phyloP scores from a whole-genome alignment of 139 green algal species.

The Eudorina sp. region DNA sequence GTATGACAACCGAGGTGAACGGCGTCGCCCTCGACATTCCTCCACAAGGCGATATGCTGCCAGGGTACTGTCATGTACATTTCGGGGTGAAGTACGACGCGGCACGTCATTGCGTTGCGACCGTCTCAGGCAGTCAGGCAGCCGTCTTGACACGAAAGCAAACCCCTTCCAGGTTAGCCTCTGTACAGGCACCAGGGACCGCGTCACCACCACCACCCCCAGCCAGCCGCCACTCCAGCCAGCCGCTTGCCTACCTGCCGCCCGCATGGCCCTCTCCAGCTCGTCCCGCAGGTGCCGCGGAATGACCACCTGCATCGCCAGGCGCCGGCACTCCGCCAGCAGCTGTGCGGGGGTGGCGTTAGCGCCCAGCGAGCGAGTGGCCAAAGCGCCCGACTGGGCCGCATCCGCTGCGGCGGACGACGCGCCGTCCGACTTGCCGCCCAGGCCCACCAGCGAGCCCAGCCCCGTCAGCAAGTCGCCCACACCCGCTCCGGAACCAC shows the following conservation, averaged over 20 bases:
- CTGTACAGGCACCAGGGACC: no score
- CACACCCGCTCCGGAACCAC: background rate
- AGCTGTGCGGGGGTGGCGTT: conserved; percentile 46
- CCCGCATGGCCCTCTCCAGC: conserved; percentile 78
- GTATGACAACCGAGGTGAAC: no score
- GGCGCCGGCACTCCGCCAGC: conserved; percentile 67
- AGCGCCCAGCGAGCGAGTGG: no score
- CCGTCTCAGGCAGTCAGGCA: no score
- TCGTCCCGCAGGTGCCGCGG: conserved; percentile 73
- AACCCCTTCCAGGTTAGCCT: no score
- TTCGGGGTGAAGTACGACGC: no score
- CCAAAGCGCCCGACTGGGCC: background rate
- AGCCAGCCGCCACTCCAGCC: background rate
- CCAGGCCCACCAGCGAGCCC: conserved; percentile 13
- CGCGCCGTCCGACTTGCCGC: conserved; percentile 15
- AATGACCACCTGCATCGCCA: conserved; percentile 73
- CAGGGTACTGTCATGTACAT: no score
- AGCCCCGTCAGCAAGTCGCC: background rate
- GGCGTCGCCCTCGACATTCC: no score
- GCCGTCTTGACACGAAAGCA: no score
- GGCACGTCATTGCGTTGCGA: no score
- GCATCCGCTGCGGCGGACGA: background rate
- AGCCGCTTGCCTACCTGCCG: conserved; percentile 45
- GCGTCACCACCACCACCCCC: no score
- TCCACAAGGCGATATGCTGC: no score